Evolutionary conservation across 345 rosid genomes (phyloP), one percentile per base, ranked within the genome.

Genomic region (Gossypium longicalyx): DNA sequence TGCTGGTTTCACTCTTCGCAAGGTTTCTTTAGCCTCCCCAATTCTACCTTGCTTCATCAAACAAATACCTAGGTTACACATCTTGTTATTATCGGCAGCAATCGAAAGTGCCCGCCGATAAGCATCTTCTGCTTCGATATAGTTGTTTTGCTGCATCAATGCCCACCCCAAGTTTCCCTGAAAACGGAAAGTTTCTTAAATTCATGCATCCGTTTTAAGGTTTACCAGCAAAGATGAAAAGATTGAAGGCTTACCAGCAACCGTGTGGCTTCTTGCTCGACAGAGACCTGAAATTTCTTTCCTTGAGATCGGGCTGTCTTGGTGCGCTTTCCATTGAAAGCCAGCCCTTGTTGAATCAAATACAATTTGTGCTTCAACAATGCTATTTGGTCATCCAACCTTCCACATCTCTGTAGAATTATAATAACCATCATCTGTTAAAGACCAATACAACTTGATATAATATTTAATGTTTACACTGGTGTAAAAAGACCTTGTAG

Each of bases 141-240:
- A 90, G 66, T 90, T 93, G 77, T 78, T 85, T 70, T 91, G 90
- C 78, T 95, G 97, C 99, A 95, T 95, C 77, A 95, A 45, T 49
- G 98, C 98, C 99, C 99, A 95, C 67, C 99, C 99, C 78, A 93
- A 83, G 76, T 95, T 95, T 8, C 98, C 98, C 97, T 94, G 73
- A 27, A 78, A 44, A 1, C 10, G 7, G 20, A 19, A 19, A 20
- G 1, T 3, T 58, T 12, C 15, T 19, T 48, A 9, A 59, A 16
- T 19, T 41, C 54, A 79, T 19, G 4, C 52, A 59, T 29, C 56
- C 56, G 25, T 34, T 56, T 16, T 25, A 72, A 53, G 41, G 41
- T 34, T 34, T 34, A 11, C 0, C 1, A 38, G 19, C 22, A 25
- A 17, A 43, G 4, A 10, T 12, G 2, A n/a, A 0, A 51, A 61